phyloP scores from a whole-genome alignment of 768 basidiomycete species.

The Lentinula detonsa region DNA sequence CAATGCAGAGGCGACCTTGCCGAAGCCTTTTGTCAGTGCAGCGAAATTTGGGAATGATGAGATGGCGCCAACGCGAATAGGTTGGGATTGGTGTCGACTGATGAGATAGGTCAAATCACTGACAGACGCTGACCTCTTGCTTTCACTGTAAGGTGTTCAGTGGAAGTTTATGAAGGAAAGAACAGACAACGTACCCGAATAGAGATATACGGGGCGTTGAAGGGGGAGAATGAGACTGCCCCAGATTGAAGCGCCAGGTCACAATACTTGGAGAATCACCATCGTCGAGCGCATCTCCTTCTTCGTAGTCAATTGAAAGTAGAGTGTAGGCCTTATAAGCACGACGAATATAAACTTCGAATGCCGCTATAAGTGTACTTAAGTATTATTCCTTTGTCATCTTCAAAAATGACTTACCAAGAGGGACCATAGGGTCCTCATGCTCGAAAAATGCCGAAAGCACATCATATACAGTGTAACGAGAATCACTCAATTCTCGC shows the following conservation, averaged over 20 bases:
- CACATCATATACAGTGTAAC: slow-evolving; percentile 96
- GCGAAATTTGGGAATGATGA: slow-evolving; percentile 80
- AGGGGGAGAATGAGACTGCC: slow-evolving; percentile 81
- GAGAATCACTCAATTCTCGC: slow-evolving; percentile 90
- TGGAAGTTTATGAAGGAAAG: background rate
- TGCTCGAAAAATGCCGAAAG: slow-evolving; percentile 94
- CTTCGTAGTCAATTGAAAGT: slow-evolving; percentile 90
- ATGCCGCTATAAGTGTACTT: slow-evolving; percentile 56
- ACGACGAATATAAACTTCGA: slow-evolving; percentile 94
- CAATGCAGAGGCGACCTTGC: slow-evolving; percentile 64
- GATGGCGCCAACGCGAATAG: slow-evolving; percentile 85
- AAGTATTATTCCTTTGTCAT: background rate
- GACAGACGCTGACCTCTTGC: slow-evolving; percentile 84
- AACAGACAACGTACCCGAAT: slow-evolving; percentile 30
- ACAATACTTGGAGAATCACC: slow-evolving; percentile 76
- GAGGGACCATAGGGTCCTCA: slow-evolving; percentile 72
- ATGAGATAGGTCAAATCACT: slow-evolving; percentile 95
- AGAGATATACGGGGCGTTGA: slow-evolving; percentile 64
- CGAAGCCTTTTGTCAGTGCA: slow-evolving; percentile 67
- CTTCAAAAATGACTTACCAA: slow-evolving; percentile 45
- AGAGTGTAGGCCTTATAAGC: slow-evolving; percentile 93
- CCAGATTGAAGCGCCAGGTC: slow-evolving; percentile 95
- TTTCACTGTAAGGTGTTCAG: slow-evolving; percentile 33
- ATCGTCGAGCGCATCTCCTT: slow-evolving; percentile 80
- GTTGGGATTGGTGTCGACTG: slow-evolving; percentile 79